phyloP scores from a whole-genome alignment of 352 stramenopile genomes.

The Globisporangium parvum region DNA sequence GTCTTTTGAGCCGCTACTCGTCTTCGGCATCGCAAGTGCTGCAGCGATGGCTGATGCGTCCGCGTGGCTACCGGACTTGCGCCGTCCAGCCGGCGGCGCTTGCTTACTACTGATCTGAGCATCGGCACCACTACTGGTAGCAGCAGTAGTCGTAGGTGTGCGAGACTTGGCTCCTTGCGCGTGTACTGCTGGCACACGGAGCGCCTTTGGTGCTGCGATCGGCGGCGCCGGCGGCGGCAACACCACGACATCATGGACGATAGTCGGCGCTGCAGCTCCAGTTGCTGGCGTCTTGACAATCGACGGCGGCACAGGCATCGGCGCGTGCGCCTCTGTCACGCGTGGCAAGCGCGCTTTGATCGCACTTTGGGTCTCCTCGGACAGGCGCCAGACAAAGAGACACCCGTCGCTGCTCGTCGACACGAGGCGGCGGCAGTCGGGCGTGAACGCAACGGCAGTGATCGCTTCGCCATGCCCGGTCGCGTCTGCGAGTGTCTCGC shows the following conservation, averaged over 20 bases:
- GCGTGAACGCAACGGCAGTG: constrained; percentile 77
- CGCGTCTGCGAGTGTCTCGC: constrained; percentile 69
- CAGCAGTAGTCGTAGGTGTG: constrained; percentile 1
- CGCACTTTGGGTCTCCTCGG: constrained; percentile 59
- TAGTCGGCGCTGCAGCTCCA: not conserved
- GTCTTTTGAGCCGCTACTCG: constrained; percentile 15
- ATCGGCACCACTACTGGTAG: not conserved
- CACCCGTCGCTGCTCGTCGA: constrained; percentile 79
- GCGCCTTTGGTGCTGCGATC: constrained; percentile 6
- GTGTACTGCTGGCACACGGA: not conserved
- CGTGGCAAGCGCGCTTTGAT: constrained; percentile 55
- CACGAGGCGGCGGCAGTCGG: constrained; percentile 82
- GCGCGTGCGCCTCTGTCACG: constrained; percentile 22
- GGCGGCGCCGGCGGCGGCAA: constrained; percentile 25
- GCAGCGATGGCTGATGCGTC: not conserved
- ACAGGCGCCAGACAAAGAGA: constrained; percentile 85
- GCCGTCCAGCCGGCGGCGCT: not conserved
- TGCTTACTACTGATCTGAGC: not conserved
- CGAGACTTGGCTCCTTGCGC: not conserved
- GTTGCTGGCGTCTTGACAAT: constrained; percentile 1
- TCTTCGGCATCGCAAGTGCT: not conserved
- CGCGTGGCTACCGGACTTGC: not conserved
- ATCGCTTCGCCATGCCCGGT: constrained; percentile 82
- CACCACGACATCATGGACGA: constrained; percentile 6
- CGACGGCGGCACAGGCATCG: constrained; percentile 22